Base-by-base conservation (phyloP, 176 grass and related monocot genomes). In the Miscanthus lutarioriparius region DNA sequence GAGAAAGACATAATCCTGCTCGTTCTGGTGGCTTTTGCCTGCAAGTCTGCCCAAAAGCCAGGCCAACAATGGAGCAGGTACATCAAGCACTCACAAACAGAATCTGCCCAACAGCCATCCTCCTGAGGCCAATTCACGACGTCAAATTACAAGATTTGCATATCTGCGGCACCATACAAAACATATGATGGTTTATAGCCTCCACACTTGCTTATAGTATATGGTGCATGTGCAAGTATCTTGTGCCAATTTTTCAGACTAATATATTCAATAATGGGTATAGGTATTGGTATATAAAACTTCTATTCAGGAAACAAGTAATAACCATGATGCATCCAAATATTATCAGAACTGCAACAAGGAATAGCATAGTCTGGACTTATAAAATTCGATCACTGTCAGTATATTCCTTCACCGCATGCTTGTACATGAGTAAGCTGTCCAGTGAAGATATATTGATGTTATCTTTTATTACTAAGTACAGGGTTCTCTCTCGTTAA, bases 31-130 rank as follows among this genome's bases (percentile, higher is more conserved):
- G 70, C 77, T 12, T 85, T 85, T 53, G 39, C 30, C 33, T 85
- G 77, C 77, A 81, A 76, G n/a, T 85, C 39, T 33, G 9, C 19
- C 77, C 87, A 1, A 81, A 81, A 22, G 9, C 28, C 5, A 12
- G 87, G n/a, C 77, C 82, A 63, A 76, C 77, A 70, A 81, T 89
- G 82, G 39, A 76, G 64, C 70, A 89, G 17, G 64, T 81, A 10
- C 76, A 49, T 51, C 64, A 64, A 10, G 30, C 40, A 25, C 40
- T 85, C 0, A 33, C 49, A 71, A 51, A 17, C 1, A 80, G 17
- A 70, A 33, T 8, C 13, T 32, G 8, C 1, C 39, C 64, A 76
- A 3, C 32, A 4, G 7, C 14, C 12, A 32, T 81, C 23, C 22
- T 62, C 2, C 11, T 47, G 37, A 75, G 30, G 17, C 64, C 62